A percentile compares a stretch with the other conserved stretches of the same genome.
Evolutionary conservation across 805 yeast genomes (phyloP).

Genomic region (Lipomyces anomalus): DNA sequence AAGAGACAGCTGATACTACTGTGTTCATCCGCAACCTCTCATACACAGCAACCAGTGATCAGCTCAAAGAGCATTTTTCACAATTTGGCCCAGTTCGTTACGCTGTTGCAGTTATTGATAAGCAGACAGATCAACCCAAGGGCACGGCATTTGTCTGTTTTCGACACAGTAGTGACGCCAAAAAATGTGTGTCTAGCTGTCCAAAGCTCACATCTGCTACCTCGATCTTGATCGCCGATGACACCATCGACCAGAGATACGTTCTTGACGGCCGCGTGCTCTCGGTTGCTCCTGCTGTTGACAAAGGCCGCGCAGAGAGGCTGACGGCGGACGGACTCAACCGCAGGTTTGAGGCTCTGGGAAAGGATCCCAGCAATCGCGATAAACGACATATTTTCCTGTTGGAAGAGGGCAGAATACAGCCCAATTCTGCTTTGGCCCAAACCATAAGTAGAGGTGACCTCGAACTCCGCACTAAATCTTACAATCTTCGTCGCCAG

Average conservation of each 20-base stretch:
- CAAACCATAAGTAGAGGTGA: slow-evolving; percentile 62
- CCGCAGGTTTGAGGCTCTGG: slow-evolving; percentile 68
- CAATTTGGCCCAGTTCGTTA: slow-evolving; percentile 84
- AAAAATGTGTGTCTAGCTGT: slow-evolving; percentile 73
- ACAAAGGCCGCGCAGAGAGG: slow-evolving; percentile 70
- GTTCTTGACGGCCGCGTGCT: slow-evolving; percentile 90
- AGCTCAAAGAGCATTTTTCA: slow-evolving; percentile 67
- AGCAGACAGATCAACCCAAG: slow-evolving; percentile 73
- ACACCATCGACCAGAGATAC: slow-evolving; percentile 63
- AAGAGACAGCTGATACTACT: slow-evolving; percentile 43
- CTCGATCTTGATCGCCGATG: slow-evolving; percentile 74
- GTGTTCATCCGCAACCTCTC: slow-evolving; percentile 90
- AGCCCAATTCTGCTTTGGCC: slow-evolving; percentile 74
- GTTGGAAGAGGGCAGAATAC: slow-evolving; percentile 89
- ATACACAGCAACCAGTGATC: slow-evolving; percentile 82
- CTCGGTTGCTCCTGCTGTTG: slow-evolving; percentile 78
- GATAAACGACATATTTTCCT: slow-evolving; percentile 82
- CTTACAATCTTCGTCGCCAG: slow-evolving; percentile 77
- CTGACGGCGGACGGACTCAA: slow-evolving; percentile 68
- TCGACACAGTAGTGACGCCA: slow-evolving; percentile 54
- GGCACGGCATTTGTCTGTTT: slow-evolving; percentile 97
- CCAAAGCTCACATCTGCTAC: slow-evolving; percentile 61
- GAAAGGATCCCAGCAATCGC: slow-evolving; percentile 65
- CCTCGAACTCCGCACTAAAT: slow-evolving; percentile 80
- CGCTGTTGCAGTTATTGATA: slow-evolving; percentile 90